A percentile compares a stretch with the other conserved stretches of the same genome.
These are phyloP conservation scores for Nadsonia fulvescens DNA, from an alignment of 805 yeast genomes.

Conservation along the genomic window DNA sequence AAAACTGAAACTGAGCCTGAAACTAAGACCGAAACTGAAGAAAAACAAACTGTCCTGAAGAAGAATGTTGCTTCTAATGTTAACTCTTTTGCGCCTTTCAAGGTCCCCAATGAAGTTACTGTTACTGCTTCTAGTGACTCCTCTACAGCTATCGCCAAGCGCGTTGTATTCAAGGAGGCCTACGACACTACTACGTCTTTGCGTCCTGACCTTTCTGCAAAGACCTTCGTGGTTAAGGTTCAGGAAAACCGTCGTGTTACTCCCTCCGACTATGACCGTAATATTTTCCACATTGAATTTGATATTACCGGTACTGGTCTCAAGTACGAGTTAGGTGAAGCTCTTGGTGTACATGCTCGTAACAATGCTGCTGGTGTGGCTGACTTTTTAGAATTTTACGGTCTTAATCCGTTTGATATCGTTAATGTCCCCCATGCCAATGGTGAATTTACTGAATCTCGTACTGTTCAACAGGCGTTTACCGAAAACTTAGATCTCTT, in stretches of 20 bases:
- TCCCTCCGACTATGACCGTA: constrained; percentile 75
- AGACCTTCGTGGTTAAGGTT: constrained; percentile 74
- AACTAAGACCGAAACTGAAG: constrained; percentile 11
- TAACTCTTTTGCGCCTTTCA: constrained; percentile 6
- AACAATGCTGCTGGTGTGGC: constrained; percentile 50
- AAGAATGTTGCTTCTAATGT: constrained; percentile 7
- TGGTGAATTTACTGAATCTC: constrained; percentile 34
- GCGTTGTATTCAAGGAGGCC: constrained; percentile 68
- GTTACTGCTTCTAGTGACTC: constrained; percentile 26
- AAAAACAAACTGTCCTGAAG: too few species aligned
- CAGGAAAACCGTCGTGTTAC: constrained; percentile 85
- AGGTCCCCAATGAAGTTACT: constrained; percentile 5
- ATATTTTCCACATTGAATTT: constrained; percentile 91
- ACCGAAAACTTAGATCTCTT: constrained; percentile 70
- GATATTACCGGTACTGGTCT: constrained; percentile 82
- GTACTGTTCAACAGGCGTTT: constrained; percentile 70
- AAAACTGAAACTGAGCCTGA: constrained; percentile 19
- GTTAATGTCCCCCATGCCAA: constrained; percentile 52
- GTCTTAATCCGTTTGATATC: constrained; percentile 47
- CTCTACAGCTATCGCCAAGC: constrained; percentile 41
- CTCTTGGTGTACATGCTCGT: constrained; percentile 86
- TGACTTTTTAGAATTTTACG: constrained; percentile 53
- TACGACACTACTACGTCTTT: constrained; percentile 36
- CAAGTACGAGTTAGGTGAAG: constrained; percentile 88
- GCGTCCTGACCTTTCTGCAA: constrained; percentile 80